Conservation (phyloP, 208 protist genomes). For the Wallacemonas rigidus region DNA sequence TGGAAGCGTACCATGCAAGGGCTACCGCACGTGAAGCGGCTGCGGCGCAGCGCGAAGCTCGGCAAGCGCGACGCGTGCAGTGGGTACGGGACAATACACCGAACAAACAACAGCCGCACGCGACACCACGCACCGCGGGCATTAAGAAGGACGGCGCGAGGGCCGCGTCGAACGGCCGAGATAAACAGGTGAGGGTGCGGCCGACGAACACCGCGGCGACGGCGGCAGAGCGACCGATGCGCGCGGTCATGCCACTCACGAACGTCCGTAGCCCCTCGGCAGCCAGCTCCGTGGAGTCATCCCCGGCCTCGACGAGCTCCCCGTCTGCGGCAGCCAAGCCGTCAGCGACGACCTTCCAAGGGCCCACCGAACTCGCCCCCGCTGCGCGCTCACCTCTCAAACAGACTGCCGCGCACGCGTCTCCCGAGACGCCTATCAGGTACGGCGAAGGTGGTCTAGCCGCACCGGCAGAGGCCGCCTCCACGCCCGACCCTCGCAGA, state of each 20-base stretch:
- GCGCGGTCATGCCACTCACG: neutral
- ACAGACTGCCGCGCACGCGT: neutral
- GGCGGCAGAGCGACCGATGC: neutral
- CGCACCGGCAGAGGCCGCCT: too few relatives aligned
- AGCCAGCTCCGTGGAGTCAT: neutral
- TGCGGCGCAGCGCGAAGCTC: neutral
- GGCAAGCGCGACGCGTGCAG: neutral
- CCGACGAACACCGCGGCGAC: neutral
- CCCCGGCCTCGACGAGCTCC: slow-evolving; percentile 1
- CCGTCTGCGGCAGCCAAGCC: neutral
- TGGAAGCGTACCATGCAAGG: slow-evolving; percentile 9
- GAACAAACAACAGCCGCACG: neutral
- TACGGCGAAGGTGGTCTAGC: too few relatives aligned
- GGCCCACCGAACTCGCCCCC: neutral
- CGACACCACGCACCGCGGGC: neutral
- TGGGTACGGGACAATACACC: slow-evolving; percentile 2
- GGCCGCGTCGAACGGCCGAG: neutral
- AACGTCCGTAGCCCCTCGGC: neutral
- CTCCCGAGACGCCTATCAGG: too few relatives aligned
- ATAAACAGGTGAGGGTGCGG: neutral
- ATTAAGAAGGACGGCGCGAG: neutral
- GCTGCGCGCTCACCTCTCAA: neutral
- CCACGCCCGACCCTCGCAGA: too few relatives aligned
- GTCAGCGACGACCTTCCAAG: too few relatives aligned
- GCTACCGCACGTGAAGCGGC: neutral